Conservation (phyloP, 2,329 filamentous ascomycete genomes). For the Neofusicoccum laricinum region DNA sequence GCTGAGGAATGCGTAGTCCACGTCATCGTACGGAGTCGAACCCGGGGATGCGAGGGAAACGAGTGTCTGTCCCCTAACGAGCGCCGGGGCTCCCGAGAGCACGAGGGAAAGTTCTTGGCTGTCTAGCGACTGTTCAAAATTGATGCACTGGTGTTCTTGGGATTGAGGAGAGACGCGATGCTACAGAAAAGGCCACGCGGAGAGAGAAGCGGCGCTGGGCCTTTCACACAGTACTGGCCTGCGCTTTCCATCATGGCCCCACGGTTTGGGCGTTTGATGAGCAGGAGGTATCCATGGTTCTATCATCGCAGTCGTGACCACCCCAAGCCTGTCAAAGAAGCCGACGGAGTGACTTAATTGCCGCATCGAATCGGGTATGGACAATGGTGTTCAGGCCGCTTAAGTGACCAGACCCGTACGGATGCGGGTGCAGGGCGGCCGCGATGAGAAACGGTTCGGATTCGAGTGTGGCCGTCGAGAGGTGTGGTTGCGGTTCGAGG, state of each 20-base stretch:
- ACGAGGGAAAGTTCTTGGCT: neutral
- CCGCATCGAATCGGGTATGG: neutral
- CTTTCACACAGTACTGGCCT: neutral
- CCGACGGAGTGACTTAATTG: neutral
- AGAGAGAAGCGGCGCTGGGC: neutral
- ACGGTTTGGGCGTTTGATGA: neutral
- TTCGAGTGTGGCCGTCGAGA: neutral
- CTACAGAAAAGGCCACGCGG: too few relatives aligned
- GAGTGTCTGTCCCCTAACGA: too few relatives aligned
- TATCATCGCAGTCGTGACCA: neutral
- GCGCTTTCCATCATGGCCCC: neutral
- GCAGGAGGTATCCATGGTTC: neutral
- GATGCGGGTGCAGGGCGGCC: neutral
- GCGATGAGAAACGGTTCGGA: neutral
- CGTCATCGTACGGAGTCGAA: neutral
- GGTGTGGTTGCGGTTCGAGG: neutral
- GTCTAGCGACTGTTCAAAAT: neutral
- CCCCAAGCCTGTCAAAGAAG: neutral
- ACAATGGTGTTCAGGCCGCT: neutral
- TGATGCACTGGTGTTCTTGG: too few relatives aligned
- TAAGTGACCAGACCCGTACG: neutral
- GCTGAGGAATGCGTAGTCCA: slow-evolving; percentile 10
- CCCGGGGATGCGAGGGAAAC: neutral
- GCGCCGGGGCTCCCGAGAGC: too few relatives aligned
- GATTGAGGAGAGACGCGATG: neutral